Conservation (phyloP, 2,329 filamentous ascomycete species). For the Metarhizium robertsii region DNA sequence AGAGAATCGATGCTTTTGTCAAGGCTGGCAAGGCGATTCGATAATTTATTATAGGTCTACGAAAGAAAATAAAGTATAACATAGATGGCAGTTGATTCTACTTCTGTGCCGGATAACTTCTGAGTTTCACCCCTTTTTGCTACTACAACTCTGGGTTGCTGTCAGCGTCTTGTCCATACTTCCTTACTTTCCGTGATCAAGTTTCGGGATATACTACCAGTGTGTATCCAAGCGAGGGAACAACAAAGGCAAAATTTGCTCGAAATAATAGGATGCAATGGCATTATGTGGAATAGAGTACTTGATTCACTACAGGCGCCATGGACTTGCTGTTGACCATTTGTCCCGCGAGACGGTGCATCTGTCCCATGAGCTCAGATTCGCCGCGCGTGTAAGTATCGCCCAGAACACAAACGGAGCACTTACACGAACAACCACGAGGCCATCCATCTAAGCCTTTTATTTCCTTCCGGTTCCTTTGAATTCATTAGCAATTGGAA, state of each 20-base stretch:
- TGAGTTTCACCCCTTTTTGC: no score
- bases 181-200: no score
- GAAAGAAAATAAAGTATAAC: not conserved
- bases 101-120: no score
- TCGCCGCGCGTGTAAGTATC: not conserved
- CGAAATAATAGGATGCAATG: not conserved
- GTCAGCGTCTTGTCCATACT: no score
- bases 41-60: constrained; percentile 20
- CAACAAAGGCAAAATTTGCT: no score
- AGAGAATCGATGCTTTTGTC: constrained; percentile 75
- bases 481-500: not conserved
- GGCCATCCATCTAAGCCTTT: not conserved
- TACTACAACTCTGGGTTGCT: no score
- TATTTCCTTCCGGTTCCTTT: not conserved
- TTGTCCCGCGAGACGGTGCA: not conserved
- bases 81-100: not conserved
- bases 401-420: not conserved
- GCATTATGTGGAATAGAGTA: not conserved
- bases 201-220: no score
- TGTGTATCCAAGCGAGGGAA: no score
- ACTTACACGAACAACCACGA: not conserved
- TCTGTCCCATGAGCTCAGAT: not conserved
- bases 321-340: not conserved
- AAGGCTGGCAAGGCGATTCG: constrained; percentile 57
- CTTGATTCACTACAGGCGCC: not conserved